Percentiles rank a stretch among this genome's conserved stretches.
These are phyloP conservation scores for Claviceps pusilla DNA, from an alignment of 2,329 filamentous ascomycete genomes.

Conservation along the genomic window DNA sequence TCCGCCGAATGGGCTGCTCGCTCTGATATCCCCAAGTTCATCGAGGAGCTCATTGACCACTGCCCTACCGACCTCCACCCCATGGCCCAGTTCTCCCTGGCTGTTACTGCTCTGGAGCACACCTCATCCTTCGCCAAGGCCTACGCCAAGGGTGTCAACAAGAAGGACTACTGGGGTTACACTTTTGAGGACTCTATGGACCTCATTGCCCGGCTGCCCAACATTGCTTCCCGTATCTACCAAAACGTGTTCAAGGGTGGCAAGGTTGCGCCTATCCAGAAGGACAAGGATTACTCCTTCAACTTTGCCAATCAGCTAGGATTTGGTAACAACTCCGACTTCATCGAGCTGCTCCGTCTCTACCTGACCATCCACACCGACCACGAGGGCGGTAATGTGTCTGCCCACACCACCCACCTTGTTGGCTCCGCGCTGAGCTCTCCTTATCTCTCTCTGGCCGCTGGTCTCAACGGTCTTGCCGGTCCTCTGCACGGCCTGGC, in stretches of 20 bases:
- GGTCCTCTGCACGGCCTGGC: constrained; percentile 96
- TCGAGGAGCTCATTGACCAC: constrained; percentile 99
- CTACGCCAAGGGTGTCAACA: constrained; percentile 97
- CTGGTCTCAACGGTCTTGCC: constrained; percentile 94
- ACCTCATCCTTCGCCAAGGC: constrained; percentile 96
- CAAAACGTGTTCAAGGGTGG: constrained; percentile 99
- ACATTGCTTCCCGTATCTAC: constrained; percentile 96
- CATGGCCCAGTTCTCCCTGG: constrained; percentile 98
- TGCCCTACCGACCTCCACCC: constrained; percentile 98
- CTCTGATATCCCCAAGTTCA: constrained; percentile 90
- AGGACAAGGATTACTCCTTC: constrained; percentile 98
- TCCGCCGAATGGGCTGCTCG: constrained; percentile 98
- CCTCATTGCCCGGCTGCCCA: constrained; percentile 97
- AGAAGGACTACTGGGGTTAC: constrained; percentile 99
- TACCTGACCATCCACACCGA: constrained; percentile 99
- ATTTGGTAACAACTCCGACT: constrained; percentile 88
- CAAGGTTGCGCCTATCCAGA: constrained; percentile 89
- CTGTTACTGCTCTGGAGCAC: constrained; percentile 95
- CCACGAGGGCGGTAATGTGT: constrained; percentile 98
- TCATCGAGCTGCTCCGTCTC: constrained; percentile 93
- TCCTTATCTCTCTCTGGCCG: constrained; percentile 88
- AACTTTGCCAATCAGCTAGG: constrained; percentile 99
- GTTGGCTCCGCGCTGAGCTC: constrained; percentile 94
- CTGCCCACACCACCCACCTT: constrained; percentile 94
- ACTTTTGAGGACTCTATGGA: constrained; percentile 99